Base-by-base conservation (phyloP, 2,329 filamentous ascomycete genomes). In the Dactylellina leptospora region DNA sequence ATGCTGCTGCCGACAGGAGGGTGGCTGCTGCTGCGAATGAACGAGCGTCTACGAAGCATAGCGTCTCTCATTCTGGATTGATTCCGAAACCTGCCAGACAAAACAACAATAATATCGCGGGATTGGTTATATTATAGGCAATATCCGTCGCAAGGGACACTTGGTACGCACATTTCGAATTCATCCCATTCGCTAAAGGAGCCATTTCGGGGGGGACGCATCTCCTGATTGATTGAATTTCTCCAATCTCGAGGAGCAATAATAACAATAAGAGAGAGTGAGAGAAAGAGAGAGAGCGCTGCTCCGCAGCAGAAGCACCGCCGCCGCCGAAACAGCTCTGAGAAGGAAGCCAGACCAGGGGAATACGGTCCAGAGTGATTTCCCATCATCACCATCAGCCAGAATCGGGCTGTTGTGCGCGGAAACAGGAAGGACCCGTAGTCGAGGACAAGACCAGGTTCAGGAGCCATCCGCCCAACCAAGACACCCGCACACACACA, bases 381-480 rank as follows among this genome's bases (percentile, higher is more conserved):
- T 28, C 10, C 25, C 40, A 30, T 53, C 45, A 42, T n/a, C n/a
- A n/a, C n/a, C n/a, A n/a, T 42, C 38, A 50, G 58, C 36, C 30
- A 54, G 44, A 50, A 54, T 50, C 36, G 27, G 44, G 40, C 36
- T 28, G 30, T 51, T 51, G 47, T 16, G 30, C 33, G 58, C 45
- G 45, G 47, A 63, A 63, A 63, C 28, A 64, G 60, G 60, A 64
- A 64, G 60, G 60, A 64, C 60, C 60, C 40, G 22, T n/a, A 27
- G 11, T 11, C 51, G 5, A 55, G 30, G 11, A 13, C 18, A 36
- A n/a, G 50, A 54, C 50, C 50, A 25, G 50, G 50, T 54, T 54
- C 48, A 33, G 28, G 48, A 36, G 28, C 51, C 51, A 42, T 28
- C 47, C 27, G 6, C 27, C 27, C 25, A 30, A 13, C 44, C 47